Evolutionary conservation across 306 rosid genomes (phyloP).

Genomic region (Malus fusca): DNA sequence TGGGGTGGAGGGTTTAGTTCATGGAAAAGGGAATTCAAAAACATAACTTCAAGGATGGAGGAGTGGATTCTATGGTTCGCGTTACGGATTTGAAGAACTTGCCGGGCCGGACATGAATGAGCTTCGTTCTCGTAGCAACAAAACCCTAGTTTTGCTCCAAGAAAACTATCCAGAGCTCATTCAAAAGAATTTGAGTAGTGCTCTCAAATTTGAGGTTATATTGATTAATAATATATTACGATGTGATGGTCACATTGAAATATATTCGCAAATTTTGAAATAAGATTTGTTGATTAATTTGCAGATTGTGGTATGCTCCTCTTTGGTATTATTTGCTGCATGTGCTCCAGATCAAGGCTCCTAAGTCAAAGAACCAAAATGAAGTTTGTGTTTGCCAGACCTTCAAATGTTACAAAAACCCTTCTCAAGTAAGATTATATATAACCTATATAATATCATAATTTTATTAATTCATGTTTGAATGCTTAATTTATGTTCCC

Average conservation of each 20-base stretch:
- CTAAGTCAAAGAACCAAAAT: constrained; percentile 39
- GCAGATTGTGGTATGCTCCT: constrained; percentile 75
- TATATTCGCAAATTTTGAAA: too few species aligned
- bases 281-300: not conserved
- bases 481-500: not conserved
- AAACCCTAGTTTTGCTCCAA: constrained; percentile 37
- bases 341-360: constrained; percentile 41
- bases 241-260: not conserved
- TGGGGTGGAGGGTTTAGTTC: constrained; percentile 59
- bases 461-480: not conserved
- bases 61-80: constrained; percentile 47
- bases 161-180: constrained; percentile 61
- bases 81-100: constrained; percentile 59
- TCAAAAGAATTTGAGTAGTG: constrained; percentile 26
- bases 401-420: constrained; percentile 47
- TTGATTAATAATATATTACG: too few species aligned
- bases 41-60: constrained; percentile 58
- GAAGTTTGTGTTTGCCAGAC: constrained; percentile 55
- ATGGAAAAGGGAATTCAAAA: too few species aligned
- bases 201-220: not conserved
- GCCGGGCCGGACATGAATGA: constrained; percentile 47
- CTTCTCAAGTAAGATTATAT: constrained; percentile 46
- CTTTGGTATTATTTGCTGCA: constrained; percentile 67
- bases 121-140: constrained; percentile 36
- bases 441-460: too few species aligned